phyloP scores from a whole-genome alignment of 2,329 filamentous ascomycete genomes.

The Elsinoe necatrix region DNA sequence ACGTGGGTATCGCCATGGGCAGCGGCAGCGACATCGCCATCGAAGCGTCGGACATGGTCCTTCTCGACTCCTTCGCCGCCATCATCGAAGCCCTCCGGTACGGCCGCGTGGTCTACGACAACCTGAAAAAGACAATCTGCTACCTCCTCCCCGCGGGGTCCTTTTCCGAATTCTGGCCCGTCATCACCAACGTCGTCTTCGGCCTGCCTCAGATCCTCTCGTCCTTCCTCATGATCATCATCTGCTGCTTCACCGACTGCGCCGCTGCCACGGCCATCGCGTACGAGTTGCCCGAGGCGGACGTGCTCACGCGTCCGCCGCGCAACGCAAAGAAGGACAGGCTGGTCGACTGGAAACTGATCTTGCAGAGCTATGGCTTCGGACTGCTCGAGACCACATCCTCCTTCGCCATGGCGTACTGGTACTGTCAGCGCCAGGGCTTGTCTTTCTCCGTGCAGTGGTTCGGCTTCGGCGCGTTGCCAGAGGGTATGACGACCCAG shows the following conservation, averaged over 20 bases:
- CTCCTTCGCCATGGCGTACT: constrained; percentile 40
- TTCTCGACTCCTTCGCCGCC: constrained; percentile 61
- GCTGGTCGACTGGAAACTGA: constrained; percentile 64
- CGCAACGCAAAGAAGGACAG: constrained; percentile 61
- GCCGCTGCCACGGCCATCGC: constrained; percentile 63
- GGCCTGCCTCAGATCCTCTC: constrained; percentile 65
- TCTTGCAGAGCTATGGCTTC: constrained; percentile 64
- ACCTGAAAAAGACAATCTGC: constrained; percentile 67
- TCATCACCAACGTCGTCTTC: constrained; percentile 63
- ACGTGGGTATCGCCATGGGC: constrained; percentile 52
- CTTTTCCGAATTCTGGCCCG: constrained; percentile 70
- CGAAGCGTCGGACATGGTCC: constrained; percentile 54
- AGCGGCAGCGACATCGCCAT: constrained; percentile 53
- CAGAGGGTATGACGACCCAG: constrained; percentile 40
- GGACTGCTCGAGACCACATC: constrained; percentile 44
- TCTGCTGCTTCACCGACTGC: constrained; percentile 65
- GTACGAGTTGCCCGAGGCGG: constrained; percentile 68
- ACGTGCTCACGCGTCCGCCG: constrained; percentile 61
- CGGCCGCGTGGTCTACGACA: constrained; percentile 69
- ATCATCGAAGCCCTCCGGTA: constrained; percentile 65
- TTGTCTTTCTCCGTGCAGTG: constrained; percentile 59
- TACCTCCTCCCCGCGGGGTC: constrained; percentile 65
- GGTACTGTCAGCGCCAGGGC: constrained; percentile 42
- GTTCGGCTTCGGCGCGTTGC: constrained; percentile 56
- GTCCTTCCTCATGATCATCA: constrained; percentile 59